These are phyloP conservation scores for Podaxis sp. DNA, from an alignment of 768 basidiomycete species.

Conservation along the genomic window DNA sequence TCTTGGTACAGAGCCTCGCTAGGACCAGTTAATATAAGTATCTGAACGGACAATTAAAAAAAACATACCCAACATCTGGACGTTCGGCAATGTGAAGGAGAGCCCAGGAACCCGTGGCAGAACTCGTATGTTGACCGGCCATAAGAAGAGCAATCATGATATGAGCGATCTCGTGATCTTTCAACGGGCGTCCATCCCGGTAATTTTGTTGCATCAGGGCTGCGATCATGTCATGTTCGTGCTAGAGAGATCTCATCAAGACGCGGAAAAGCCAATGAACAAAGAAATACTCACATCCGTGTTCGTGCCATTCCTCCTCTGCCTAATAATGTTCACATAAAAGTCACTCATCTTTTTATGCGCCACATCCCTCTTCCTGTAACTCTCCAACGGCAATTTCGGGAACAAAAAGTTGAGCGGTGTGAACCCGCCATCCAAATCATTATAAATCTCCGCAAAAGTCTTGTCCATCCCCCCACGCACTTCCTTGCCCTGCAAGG, in stretches of 20 bases:
- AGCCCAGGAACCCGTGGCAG: slow-evolving; percentile 88
- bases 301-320: slow-evolving; percentile 51
- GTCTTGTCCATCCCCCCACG: slow-evolving; percentile 73
- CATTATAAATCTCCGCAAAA: slow-evolving; percentile 82
- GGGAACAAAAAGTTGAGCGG: slow-evolving; percentile 96
- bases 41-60: not conserved
- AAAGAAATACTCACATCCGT: slow-evolving; percentile 33
- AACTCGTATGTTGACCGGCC: slow-evolving; percentile 99
- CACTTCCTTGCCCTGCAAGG: slow-evolving; percentile 92
- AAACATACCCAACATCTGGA: slow-evolving; percentile 68
- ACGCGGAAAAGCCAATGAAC: not conserved
- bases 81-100: slow-evolving; percentile 83
- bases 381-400: slow-evolving; percentile 87
- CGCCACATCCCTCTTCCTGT: slow-evolving; percentile 84
- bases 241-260: slow-evolving; percentile 25
- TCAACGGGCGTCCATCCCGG: slow-evolving; percentile 71
- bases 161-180: slow-evolving; percentile 93
- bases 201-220: slow-evolving; percentile 84
- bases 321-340: slow-evolving; percentile 82
- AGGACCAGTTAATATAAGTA: not conserved
- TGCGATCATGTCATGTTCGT: slow-evolving; percentile 90
- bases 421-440: slow-evolving; percentile 94
- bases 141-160: slow-evolving; percentile 99
- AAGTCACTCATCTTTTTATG: slow-evolving; percentile 94
- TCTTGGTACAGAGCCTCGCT: slow-evolving; percentile 87